phyloP scores from a whole-genome alignment of 768 basidiomycete genomes.

The Kwoniella mangroviensis region DNA sequence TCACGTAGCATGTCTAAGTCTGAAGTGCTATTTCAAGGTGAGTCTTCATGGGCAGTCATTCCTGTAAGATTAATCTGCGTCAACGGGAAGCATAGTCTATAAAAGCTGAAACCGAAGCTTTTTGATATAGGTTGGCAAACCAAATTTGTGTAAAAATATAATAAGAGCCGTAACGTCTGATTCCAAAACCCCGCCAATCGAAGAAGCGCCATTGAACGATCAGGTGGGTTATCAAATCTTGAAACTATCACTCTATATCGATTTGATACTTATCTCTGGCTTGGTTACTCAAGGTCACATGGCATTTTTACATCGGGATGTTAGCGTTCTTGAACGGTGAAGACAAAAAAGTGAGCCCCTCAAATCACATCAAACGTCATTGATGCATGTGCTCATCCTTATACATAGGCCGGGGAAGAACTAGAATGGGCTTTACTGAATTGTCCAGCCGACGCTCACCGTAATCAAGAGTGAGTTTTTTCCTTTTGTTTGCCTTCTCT shows the following conservation, averaged over 20 bases:
- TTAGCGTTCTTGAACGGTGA: conserved; percentile 92
- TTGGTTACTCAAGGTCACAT: conserved; percentile 71
- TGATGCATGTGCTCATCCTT: background rate
- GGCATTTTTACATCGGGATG: conserved; percentile 93
- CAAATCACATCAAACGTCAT: too few species aligned
- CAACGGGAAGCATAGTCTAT: too few species aligned
- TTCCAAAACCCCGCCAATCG: conserved; percentile 78
- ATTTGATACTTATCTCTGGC: background rate
- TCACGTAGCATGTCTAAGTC: conserved; percentile 82
- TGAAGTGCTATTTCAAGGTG: conserved; percentile 94
- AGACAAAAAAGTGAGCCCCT: conserved; percentile 75
- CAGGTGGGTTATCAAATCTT: conserved; percentile 63
- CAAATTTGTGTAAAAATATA: conserved; percentile 89
- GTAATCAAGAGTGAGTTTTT: conserved; percentile 77
- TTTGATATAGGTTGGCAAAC: conserved; percentile 87
- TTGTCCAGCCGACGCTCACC: conserved; percentile 71
- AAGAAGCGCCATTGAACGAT: conserved; percentile 78
- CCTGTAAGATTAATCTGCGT: too few species aligned
- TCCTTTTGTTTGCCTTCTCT: background rate
- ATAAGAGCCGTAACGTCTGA: conserved; percentile 85
- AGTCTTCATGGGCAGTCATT: too few species aligned
- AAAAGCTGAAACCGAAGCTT: too few species aligned
- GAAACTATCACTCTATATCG: too few species aligned
- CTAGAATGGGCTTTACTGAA: conserved; percentile 83
- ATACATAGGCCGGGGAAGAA: conserved; percentile 75